Percentiles rank a stretch among this genome's conserved stretches.
phyloP scores from a whole-genome alignment of 2,329 filamentous ascomycete genomes.

The Colletotrichum tropicicola region DNA sequence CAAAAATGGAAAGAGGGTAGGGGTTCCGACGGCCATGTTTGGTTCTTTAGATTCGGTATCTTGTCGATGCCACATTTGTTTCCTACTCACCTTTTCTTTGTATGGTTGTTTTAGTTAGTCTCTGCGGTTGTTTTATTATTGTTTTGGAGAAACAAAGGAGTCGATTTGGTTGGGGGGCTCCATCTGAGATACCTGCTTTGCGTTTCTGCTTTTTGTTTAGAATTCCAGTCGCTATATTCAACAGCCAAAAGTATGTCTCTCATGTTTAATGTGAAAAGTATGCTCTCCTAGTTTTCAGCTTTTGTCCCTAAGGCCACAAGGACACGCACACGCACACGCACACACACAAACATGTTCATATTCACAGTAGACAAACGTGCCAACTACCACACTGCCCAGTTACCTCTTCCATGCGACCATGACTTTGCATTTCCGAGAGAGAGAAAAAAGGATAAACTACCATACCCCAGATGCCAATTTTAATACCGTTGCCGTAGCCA shows the following conservation, averaged over 20 bases:
- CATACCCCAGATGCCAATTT: constrained; percentile 28
- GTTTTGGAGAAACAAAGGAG: too few relatives aligned
- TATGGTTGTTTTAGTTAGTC: background rate
- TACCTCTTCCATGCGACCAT: constrained; percentile 22
- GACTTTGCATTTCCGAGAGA: constrained; percentile 21
- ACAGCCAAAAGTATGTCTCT: background rate
- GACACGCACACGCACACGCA: background rate
- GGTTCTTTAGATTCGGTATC: constrained; percentile 10
- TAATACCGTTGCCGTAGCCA: constrained; percentile 28
- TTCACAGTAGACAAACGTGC: too few relatives aligned
- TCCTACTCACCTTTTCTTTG: background rate
- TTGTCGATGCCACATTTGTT: background rate
- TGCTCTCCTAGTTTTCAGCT: background rate
- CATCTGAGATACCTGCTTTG: constrained; percentile 17
- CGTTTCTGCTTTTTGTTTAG: background rate
- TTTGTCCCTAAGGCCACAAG: background rate
- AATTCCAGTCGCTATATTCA: background rate
- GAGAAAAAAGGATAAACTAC: constrained; percentile 24
- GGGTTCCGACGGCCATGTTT: background rate
- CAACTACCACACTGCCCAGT: too few relatives aligned
- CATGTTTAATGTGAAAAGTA: background rate
- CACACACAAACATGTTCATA: background rate
- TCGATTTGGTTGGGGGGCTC: too few relatives aligned
- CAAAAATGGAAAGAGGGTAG: background rate
- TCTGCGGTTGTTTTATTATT: background rate